A percentile compares a stretch with the other conserved stretches of the same genome.
phyloP scores from a whole-genome alignment of 2,329 filamentous ascomycete genomes.

The Pseudomassariella vexata region DNA sequence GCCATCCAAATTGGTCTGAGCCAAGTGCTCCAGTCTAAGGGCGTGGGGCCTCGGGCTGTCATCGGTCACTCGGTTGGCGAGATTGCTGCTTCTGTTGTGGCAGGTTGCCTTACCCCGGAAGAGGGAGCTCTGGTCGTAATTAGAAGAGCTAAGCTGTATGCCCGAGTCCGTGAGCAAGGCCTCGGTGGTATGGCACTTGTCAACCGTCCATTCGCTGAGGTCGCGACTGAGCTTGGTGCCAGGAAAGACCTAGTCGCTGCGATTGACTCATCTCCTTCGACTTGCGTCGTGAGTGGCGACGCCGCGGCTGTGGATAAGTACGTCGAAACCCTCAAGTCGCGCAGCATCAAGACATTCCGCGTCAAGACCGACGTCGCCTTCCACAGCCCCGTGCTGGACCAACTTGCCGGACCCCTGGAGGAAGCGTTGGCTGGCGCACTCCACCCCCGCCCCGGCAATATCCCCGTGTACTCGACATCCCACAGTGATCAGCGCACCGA shows the following conservation, averaged over 20 bases:
- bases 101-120: conserved; percentile 22
- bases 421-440: conserved; percentile 13
- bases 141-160: conserved; percentile 20
- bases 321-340: conserved; percentile 17
- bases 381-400: conserved; percentile 29
- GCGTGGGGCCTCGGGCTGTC: conserved; percentile 26
- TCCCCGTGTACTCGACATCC: conserved; percentile 31
- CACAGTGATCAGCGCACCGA: conserved; percentile 13
- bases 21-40: conserved; percentile 22
- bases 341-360: conserved; percentile 22
- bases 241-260: conserved; percentile 22
- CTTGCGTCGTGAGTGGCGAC: conserved; percentile 27
- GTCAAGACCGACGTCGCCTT: conserved; percentile 36
- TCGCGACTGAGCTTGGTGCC: conserved; percentile 15
- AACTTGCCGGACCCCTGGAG: conserved; percentile 21
- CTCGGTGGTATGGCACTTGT: conserved; percentile 15
- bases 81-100: conserved; percentile 30
- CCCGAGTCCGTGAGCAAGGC: conserved; percentile 1
- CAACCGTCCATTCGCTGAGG: conserved; percentile 21
- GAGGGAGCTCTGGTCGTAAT: conserved; percentile 30
- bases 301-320: conserved; percentile 16
- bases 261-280: conserved; percentile 28
- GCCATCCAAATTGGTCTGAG: conserved; percentile 28
- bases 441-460: conserved; percentile 13
- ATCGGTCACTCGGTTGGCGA: conserved; percentile 37